Evolutionary conservation across 2,329 filamentous ascomycete genomes (phyloP).

Genomic region (Hymenoscyphus albidus): DNA sequence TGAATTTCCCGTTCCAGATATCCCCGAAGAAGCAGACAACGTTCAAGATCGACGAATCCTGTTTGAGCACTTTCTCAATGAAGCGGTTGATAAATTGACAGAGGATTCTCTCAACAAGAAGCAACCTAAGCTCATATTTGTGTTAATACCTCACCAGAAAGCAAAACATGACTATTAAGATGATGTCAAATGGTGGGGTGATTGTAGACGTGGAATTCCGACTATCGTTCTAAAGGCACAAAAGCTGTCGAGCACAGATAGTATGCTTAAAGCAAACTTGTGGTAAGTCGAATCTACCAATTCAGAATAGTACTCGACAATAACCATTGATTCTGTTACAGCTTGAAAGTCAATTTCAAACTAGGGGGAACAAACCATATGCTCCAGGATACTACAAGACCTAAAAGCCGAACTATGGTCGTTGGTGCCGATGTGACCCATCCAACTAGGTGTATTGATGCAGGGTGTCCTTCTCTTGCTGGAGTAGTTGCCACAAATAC

Average conservation of each 20-base stretch:
- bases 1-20: too few relatives aligned
- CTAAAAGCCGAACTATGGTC: conserved; percentile 71
- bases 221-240: not conserved
- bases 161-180: not conserved
- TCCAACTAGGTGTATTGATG: conserved; percentile 48
- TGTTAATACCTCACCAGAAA: not conserved
- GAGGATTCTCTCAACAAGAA: not conserved
- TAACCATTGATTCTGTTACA: conserved; percentile 25
- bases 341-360: conserved; percentile 77
- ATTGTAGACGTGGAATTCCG: not conserved
- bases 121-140: not conserved
- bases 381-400: conserved; percentile 48
- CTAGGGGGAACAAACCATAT: conserved; percentile 66
- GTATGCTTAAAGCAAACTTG: not conserved
- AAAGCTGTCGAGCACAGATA: not conserved
- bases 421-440: conserved; percentile 86
- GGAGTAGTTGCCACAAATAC: conserved; percentile 66
- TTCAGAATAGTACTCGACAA: not conserved
- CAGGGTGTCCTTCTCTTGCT: conserved; percentile 66
- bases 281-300: not conserved
- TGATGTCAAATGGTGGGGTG: conserved; percentile 7
- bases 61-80: too few relatives aligned
- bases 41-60: too few relatives aligned
- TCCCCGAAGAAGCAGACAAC: too few relatives aligned
- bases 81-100: too few relatives aligned